Evolutionary conservation across 768 basidiomycete genomes (phyloP).

Genomic region (Tephrocybe rancida): DNA sequence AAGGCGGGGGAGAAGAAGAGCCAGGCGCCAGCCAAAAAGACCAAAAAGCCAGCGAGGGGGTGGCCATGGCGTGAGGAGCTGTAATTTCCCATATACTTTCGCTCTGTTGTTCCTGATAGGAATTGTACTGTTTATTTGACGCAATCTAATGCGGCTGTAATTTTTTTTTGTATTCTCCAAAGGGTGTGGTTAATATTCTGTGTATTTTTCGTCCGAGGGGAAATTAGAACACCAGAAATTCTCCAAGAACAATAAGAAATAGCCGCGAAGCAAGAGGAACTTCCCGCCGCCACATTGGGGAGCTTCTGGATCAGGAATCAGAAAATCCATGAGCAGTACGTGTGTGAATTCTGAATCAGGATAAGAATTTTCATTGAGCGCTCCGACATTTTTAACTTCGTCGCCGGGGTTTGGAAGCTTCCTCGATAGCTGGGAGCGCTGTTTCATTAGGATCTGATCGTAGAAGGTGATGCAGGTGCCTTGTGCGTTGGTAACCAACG

Average conservation of each 20-base stretch:
- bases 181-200: not conserved
- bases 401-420: not conserved
- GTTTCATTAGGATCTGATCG: not conserved
- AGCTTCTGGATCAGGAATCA: constrained; percentile 10
- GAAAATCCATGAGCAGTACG: constrained; percentile 1
- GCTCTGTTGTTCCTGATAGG: not conserved
- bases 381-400: not conserved
- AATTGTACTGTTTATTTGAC: constrained; percentile 11
- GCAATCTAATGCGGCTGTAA: not conserved
- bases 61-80: constrained; percentile 19
- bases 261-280: not conserved
- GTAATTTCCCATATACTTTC: constrained; percentile 2
- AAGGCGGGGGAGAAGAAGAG: constrained; percentile 32
- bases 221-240: not conserved
- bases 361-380: not conserved
- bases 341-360: constrained; percentile 4
- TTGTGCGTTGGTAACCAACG: not conserved
- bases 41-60: constrained; percentile 15
- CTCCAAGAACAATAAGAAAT: not conserved
- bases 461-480: not conserved
- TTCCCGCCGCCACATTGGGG: constrained; percentile 12
- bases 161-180: not conserved
- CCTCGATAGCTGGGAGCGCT: not conserved
- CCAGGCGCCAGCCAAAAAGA: constrained; percentile 11
- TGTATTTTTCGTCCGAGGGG: not conserved